These are phyloP conservation scores for Rhynchospora breviuscula DNA, from an alignment of 176 grass and related monocot species.

Conservation along the genomic window DNA sequence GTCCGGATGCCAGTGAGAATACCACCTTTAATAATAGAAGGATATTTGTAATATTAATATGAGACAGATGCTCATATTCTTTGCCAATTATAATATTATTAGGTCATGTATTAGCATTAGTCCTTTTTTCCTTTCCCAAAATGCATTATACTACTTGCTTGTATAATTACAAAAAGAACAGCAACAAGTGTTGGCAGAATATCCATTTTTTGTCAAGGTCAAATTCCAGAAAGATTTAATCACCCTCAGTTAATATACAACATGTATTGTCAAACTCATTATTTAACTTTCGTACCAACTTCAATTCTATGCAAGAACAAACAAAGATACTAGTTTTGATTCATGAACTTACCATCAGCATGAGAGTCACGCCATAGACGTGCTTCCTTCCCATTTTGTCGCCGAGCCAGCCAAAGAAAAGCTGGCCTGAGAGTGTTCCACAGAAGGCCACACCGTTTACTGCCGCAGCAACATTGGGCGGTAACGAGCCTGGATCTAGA, in stretches of 20 bases:
- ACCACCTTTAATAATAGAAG: constrained; percentile 49
- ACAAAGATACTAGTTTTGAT: neutral
- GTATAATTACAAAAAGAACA: neutral
- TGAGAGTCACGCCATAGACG: constrained; percentile 30
- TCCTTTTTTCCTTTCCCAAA: neutral
- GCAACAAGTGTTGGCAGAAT: neutral
- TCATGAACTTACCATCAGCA: constrained; percentile 24
- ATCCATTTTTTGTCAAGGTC: neutral
- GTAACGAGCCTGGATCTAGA: constrained; percentile 9
- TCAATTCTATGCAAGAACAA: neutral
- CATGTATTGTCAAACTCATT: neutral
- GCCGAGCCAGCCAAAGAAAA: constrained; percentile 17
- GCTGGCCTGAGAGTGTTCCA: constrained; percentile 17
- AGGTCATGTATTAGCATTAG: neutral
- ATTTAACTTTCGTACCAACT: neutral
- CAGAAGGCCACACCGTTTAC: constrained; percentile 29
- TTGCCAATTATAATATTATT: too few relatives aligned
- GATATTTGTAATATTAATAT: constrained; percentile 21
- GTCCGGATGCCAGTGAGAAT: constrained; percentile 47
- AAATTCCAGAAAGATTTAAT: neutral
- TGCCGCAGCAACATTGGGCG: constrained; percentile 21
- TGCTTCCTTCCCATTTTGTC: constrained; percentile 29
- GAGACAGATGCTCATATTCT: constrained; percentile 23
- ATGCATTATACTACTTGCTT: too few relatives aligned
- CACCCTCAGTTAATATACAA: neutral